A percentile compares a stretch with the other conserved stretches of the same genome.
Evolutionary conservation across 1,284 basidiomycete species (phyloP).

Genomic region (Cystobasidiaceae sp.): DNA sequence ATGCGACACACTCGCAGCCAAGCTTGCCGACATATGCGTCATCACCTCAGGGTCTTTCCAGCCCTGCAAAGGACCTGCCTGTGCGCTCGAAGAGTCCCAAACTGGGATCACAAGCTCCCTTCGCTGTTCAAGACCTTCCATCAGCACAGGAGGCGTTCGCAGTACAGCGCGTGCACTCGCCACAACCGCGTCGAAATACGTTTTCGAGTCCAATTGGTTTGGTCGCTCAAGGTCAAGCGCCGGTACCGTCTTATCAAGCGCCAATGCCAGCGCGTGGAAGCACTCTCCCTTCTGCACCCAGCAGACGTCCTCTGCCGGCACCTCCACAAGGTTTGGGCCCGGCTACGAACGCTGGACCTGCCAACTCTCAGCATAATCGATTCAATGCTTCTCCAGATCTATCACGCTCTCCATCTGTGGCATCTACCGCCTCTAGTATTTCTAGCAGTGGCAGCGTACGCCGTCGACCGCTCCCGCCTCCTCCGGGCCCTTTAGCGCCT

Average conservation of each 20-base stretch:
- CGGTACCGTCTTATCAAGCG: too few species aligned
- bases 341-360: background rate
- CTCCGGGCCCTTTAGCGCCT: constrained; percentile 1
- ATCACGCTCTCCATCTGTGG: constrained; percentile 21
- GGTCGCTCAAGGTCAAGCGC: background rate
- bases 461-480: constrained; percentile 11
- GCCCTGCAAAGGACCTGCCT: background rate
- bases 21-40: background rate
- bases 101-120: background rate
- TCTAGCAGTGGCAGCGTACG: constrained; percentile 8
- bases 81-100: constrained; percentile 14
- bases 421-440: constrained; percentile 7
- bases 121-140: background rate
- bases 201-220: background rate
- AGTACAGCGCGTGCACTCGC: background rate
- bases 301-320: background rate
- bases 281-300: background rate
- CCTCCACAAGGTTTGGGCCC: background rate
- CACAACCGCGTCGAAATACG: background rate
- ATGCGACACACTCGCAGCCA: constrained; percentile 15
- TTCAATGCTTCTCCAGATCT: constrained; percentile 9
- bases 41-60: background rate
- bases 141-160: background rate
- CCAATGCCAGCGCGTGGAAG: too few species aligned
- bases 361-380: background rate